Base-by-base conservation (phyloP, 2,329 filamentous ascomycete species). In the Monilinia fructicola region DNA sequence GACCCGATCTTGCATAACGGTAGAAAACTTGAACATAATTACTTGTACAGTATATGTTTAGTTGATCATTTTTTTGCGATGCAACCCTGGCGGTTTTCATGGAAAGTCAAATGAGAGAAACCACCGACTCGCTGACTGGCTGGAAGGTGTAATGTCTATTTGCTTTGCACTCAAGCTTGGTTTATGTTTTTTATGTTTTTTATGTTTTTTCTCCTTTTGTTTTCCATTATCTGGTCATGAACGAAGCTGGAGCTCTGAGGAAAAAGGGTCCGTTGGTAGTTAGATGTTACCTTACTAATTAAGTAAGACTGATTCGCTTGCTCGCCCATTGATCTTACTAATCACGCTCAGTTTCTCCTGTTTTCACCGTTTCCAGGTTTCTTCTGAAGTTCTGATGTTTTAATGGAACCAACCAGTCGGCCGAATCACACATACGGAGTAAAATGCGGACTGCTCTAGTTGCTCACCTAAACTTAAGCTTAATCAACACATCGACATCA, bases 381-480 rank as follows among this genome's bases (percentile, higher is more conserved):
- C n/a, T n/a, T n/a, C n/a, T n/a, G n/a, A n/a, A n/a, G n/a, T 46
- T 46, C 26, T 7, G 26, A n/a, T 46, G 11, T 18, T 58, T n/a
- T n/a, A n/a, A n/a, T n/a, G n/a, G n/a, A n/a, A n/a, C n/a, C n/a
- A n/a, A n/a, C n/a, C n/a, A n/a, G n/a, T n/a, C n/a, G n/a, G n/a
- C n/a, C n/a, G n/a, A n/a, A n/a, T n/a, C n/a, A n/a, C n/a, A n/a
- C n/a, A n/a, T n/a, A n/a, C n/a, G n/a, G n/a, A n/a, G n/a, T n/a
- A n/a, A n/a, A n/a, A n/a, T n/a, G n/a, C n/a, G n/a, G n/a, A n/a
- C n/a, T n/a, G n/a, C n/a, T n/a, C n/a, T 7, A 35, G 31, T 35
- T 35, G 31, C 31, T 35, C 31, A 31, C 40, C 16, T 59, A 56
- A 56, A 38, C 54, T 42, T 56, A 56, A 26, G 54, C 35, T 42